phyloP scores from a whole-genome alignment of 768 basidiomycete genomes.

The Myochromella boudieri region DNA sequence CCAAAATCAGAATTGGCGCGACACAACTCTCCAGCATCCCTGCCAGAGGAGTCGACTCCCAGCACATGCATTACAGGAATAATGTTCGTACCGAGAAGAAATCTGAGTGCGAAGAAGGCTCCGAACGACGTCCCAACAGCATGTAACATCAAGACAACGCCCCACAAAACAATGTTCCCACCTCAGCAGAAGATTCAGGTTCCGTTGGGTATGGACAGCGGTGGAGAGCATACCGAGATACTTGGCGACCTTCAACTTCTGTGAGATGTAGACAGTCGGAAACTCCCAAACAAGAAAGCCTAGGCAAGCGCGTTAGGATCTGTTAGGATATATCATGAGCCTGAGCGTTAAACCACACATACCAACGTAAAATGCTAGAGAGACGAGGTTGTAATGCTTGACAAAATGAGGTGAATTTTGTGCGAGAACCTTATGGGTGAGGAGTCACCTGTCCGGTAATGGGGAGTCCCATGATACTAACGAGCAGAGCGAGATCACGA shows the following conservation, averaged over 20 bases:
- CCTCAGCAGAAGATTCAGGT: slow-evolving; percentile 28
- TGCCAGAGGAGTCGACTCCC: slow-evolving; percentile 17
- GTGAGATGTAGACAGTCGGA: slow-evolving; percentile 64
- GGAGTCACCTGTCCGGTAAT: slow-evolving; percentile 54
- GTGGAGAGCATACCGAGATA: slow-evolving; percentile 46
- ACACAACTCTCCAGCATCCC: slow-evolving; percentile 72
- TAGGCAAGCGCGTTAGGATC: slow-evolving; percentile 16
- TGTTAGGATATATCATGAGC: neutral
- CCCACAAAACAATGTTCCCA: slow-evolving; percentile 61
- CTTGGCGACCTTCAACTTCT: slow-evolving; percentile 59
- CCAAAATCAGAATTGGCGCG: slow-evolving; percentile 58
- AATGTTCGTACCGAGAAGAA: slow-evolving; percentile 48
- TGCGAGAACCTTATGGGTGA: neutral
- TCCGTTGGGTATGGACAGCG: no score
- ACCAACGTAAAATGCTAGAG: slow-evolving; percentile 65
- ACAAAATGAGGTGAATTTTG: slow-evolving; percentile 5
- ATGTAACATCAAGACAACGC: slow-evolving; percentile 58
- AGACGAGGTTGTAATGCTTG: slow-evolving; percentile 65
- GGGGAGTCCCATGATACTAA: slow-evolving; percentile 65
- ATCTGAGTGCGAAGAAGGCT: slow-evolving; percentile 61
- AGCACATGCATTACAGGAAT: neutral
- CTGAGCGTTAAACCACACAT: neutral
- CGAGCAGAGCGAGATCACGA: neutral
- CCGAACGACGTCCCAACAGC: slow-evolving; percentile 55
- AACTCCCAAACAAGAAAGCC: slow-evolving; percentile 64